A percentile compares a stretch with the other conserved stretches of the same genome.
Conservation (phyloP, 495 filamentous ascomycete genomes). For the Penicilliopsis zonata region DNA sequence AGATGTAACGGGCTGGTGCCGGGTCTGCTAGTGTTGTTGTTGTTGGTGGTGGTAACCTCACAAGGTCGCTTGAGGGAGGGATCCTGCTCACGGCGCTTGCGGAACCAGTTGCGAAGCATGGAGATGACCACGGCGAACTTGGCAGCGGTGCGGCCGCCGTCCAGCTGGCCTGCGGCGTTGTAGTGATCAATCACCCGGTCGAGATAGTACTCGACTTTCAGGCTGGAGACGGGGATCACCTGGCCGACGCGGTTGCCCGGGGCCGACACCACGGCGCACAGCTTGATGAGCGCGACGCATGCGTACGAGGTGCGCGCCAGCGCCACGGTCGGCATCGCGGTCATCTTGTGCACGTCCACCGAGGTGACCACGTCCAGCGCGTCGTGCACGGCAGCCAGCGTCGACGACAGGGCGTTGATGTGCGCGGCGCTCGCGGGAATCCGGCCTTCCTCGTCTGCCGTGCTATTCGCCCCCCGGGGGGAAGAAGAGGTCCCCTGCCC, state of each 20-base stretch:
- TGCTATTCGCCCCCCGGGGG: not conserved
- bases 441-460: conserved; percentile 12
- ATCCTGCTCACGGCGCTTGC: conserved; percentile 31
- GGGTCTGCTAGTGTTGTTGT: conserved; percentile 5
- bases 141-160: conserved; percentile 54
- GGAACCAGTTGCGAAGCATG: conserved; percentile 65
- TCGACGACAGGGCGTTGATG: conserved; percentile 59
- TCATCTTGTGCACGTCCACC: conserved; percentile 48
- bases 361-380: conserved; percentile 58
- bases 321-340: conserved; percentile 62
- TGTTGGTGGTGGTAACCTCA: conserved; percentile 1
- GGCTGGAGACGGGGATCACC: conserved; percentile 60
- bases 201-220: conserved; percentile 66
- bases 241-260: conserved; percentile 60
- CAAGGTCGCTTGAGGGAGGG: conserved; percentile 18
- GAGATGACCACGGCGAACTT: conserved; percentile 68
- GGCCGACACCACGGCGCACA: conserved; percentile 65
- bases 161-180: conserved; percentile 45
- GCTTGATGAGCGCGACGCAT: conserved; percentile 76
- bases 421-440: conserved; percentile 46
- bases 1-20: conserved; percentile 47
- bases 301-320: conserved; percentile 74
- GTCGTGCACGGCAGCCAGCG: conserved; percentile 58
- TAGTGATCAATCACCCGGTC: conserved; percentile 57
- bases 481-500: conserved; percentile 10